Evolutionary conservation across 176 grass and related monocot genomes (phyloP).

Genomic region (Olyra latifolia): DNA sequence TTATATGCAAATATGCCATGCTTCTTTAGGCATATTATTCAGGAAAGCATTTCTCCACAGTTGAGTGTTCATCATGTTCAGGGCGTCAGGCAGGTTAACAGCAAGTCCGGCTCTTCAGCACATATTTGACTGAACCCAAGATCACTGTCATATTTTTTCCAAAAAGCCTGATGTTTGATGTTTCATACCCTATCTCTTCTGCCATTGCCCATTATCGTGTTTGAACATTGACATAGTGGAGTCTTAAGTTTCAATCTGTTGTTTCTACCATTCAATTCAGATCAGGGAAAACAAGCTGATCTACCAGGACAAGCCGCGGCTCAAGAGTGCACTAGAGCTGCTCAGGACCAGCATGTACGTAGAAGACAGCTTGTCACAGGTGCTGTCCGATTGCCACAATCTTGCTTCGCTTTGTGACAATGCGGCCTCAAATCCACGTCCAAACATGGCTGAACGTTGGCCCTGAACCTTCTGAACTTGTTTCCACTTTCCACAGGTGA

Average conservation of each 20-base stretch:
- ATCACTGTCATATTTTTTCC: neutral
- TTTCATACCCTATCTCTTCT: neutral
- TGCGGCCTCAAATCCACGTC: neutral
- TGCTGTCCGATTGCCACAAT: neutral
- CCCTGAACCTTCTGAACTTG: neutral
- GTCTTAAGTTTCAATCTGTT: neutral
- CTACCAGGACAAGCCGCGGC: slow-evolving; percentile 87
- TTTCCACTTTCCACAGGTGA: slow-evolving; percentile 60
- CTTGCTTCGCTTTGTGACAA: neutral
- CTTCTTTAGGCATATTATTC: neutral
- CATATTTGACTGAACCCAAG: neutral
- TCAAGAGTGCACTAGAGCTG: slow-evolving; percentile 83
- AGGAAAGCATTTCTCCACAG: neutral
- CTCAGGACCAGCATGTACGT: slow-evolving; percentile 86
- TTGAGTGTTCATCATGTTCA: neutral
- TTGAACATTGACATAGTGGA: neutral
- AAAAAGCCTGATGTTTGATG: neutral
- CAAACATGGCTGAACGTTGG: neutral
- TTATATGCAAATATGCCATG: neutral
- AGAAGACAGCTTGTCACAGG: slow-evolving; percentile 68
- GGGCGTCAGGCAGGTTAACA: neutral
- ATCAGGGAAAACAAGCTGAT: slow-evolving; percentile 84
- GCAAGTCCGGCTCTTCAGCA: no score
- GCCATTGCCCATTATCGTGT: neutral
- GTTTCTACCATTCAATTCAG: slow-evolving; percentile 34